Conservation (phyloP, 2,329 filamentous ascomycete species). For the Colletotrichum sp. region DNA sequence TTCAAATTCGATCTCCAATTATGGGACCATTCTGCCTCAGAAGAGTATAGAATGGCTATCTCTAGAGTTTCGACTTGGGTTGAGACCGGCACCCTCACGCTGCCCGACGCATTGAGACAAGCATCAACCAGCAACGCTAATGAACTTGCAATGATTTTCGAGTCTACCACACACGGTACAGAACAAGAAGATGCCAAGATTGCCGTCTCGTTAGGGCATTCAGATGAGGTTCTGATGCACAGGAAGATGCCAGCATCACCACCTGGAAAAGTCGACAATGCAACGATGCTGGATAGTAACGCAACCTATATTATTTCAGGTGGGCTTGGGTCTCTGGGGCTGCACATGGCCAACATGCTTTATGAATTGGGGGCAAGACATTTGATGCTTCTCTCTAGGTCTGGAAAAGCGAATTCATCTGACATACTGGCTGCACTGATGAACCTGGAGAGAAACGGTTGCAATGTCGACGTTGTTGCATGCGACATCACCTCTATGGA, state of each 20-base stretch:
- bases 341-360: conserved; percentile 29
- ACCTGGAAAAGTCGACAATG: background rate
- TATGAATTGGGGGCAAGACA: conserved; percentile 29
- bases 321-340: conserved; percentile 31
- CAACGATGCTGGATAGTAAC: conserved; percentile 14
- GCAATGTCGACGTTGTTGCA: conserved; percentile 8
- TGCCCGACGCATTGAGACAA: background rate
- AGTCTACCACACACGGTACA: background rate
- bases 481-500: conserved; percentile 24
- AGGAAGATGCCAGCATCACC: background rate
- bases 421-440: conserved; percentile 20
- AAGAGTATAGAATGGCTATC: background rate
- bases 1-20: background rate
- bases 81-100: background rate
- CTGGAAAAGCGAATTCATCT: conserved; percentile 20
- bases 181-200: background rate
- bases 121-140: background rate
- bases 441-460: conserved; percentile 22
- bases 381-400: conserved; percentile 34
- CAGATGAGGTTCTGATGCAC: background rate
- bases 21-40: background rate
- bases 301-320: conserved; percentile 34
- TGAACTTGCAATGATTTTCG: background rate
- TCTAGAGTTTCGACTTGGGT: background rate
- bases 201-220: background rate